A percentile compares a stretch with the other conserved stretches of the same genome.
These are phyloP conservation scores for Plasmodium gallinaceum DNA, from an alignment of 169 alveolate species.

Conservation along the genomic window DNA sequence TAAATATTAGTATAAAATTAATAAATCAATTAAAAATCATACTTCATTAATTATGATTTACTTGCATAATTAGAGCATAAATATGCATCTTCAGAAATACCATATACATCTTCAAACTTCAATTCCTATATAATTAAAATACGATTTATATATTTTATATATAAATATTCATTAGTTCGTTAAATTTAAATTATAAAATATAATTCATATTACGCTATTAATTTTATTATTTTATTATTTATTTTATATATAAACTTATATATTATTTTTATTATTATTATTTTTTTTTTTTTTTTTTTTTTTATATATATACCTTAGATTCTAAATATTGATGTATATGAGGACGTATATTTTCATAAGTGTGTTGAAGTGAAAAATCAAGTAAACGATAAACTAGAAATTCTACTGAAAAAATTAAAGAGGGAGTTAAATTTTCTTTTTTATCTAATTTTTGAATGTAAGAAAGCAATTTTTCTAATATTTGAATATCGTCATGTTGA, in stretches of 20 bases:
- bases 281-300: background rate
- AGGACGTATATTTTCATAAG: constrained; percentile 75
- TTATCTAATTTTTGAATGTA: constrained; percentile 78
- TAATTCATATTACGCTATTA: no score
- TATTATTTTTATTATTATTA: no score
- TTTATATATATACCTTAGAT: constrained; percentile 57
- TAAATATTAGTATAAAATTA: background rate
- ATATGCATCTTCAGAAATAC: constrained; percentile 51
- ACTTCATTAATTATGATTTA: background rate
- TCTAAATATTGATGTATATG: constrained; percentile 86
- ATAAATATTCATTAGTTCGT: background rate
- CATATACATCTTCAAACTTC: constrained; percentile 75
- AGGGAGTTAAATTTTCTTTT: constrained; percentile 78
- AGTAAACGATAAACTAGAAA: constrained; percentile 73
- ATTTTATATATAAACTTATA: no score
- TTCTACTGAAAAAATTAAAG: constrained; percentile 81
- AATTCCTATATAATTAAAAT: constrained; percentile 24
- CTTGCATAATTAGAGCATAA: constrained; percentile 35
- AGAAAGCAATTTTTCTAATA: constrained; percentile 79
- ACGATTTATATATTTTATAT: background rate
- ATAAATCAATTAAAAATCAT: background rate
- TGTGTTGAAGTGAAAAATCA: constrained; percentile 81
- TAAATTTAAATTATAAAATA: no score
- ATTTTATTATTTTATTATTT: no score
- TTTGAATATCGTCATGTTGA: constrained; percentile 85